Evolutionary conservation across 441 rosid species (phyloP).

Genomic region (Hura crepitans): DNA sequence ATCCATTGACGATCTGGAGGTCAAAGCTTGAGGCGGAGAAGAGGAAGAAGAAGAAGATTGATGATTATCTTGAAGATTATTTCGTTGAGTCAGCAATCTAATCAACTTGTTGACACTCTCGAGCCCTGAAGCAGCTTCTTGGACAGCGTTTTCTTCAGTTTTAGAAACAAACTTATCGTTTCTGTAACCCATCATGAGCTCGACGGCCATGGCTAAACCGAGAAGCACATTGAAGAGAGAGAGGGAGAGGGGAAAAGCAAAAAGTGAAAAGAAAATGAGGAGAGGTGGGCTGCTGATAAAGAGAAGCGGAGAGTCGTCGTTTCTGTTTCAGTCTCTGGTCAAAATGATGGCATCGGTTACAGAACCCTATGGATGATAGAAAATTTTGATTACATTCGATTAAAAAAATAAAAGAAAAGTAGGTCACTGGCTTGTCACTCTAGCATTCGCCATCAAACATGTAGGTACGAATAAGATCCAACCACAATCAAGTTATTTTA

Average conservation of each 20-base stretch:
- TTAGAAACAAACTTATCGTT: slow-evolving; percentile 32
- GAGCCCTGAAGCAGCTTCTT: slow-evolving; percentile 86
- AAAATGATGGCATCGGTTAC: slow-evolving; percentile 36
- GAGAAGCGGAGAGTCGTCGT: background rate
- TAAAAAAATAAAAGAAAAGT: background rate
- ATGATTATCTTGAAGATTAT: slow-evolving; percentile 24
- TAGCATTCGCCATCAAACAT: slow-evolving; percentile 32
- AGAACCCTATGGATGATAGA: slow-evolving; percentile 15
- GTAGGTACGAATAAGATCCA: slow-evolving; percentile 31
- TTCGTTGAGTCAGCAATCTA: slow-evolving; percentile 47
- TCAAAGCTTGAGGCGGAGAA: slow-evolving; percentile 10
- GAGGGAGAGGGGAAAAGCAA: background rate
- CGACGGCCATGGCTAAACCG: slow-evolving; percentile 60
- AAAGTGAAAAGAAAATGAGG: slow-evolving; percentile 19
- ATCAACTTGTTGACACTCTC: slow-evolving; percentile 70
- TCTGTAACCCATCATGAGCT: slow-evolving; percentile 55
- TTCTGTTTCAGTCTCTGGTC: slow-evolving; percentile 27
- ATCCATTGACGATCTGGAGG: slow-evolving; percentile 32
- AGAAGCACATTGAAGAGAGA: slow-evolving; percentile 22
- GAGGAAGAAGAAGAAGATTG: slow-evolving; percentile 32
- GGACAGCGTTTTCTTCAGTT: slow-evolving; percentile 59
- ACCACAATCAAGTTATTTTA: slow-evolving; percentile 13
- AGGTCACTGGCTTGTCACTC: slow-evolving; percentile 27
- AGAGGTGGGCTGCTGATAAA: slow-evolving; percentile 35
- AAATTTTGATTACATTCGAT: no score